Evolutionary conservation across 2,329 filamentous ascomycete genomes (phyloP).

Genomic region (Penicillium sp.): DNA sequence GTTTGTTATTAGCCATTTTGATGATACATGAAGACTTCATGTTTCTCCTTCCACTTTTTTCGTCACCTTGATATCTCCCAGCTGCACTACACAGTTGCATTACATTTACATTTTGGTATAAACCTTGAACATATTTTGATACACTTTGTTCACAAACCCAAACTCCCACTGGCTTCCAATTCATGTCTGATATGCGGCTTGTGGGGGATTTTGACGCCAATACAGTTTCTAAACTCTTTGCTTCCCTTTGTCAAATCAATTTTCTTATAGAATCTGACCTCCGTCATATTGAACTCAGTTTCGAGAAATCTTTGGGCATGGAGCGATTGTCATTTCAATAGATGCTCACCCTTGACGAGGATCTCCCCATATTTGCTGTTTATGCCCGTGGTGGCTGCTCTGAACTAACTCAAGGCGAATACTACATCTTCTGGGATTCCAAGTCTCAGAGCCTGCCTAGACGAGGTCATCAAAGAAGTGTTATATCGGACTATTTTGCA

Average conservation of each 20-base stretch:
- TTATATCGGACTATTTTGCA: too few relatives aligned
- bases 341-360: too few relatives aligned
- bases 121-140: neutral
- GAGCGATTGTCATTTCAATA: too few relatives aligned
- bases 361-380: too few relatives aligned
- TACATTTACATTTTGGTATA: neutral
- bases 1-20: constrained; percentile 23
- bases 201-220: neutral
- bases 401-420: too few relatives aligned
- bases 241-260: neutral
- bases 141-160: neutral
- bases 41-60: neutral
- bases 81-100: neutral
- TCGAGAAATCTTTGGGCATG: too few relatives aligned
- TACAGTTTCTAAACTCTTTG: neutral
- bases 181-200: neutral
- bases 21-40: constrained; percentile 9
- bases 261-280: too few relatives aligned
- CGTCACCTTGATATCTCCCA: constrained; percentile 5
- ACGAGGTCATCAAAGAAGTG: too few relatives aligned
- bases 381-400: too few relatives aligned
- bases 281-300: too few relatives aligned
- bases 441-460: too few relatives aligned
- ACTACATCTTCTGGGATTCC: too few relatives aligned
- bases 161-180: neutral